phyloP scores from a whole-genome alignment of 345 rosid species.

The Citrus maxima region DNA sequence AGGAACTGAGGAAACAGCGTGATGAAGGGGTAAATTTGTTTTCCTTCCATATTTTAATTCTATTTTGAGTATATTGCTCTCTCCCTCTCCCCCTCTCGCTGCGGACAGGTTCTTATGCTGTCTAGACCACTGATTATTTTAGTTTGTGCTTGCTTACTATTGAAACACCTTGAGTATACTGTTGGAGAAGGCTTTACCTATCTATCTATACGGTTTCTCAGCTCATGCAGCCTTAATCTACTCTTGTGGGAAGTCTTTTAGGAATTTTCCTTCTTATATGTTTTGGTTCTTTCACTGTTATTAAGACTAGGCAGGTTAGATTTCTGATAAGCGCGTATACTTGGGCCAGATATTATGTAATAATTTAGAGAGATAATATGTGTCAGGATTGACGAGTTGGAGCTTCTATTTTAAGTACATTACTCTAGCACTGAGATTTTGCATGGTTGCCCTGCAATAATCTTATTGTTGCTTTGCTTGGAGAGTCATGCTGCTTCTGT shows the following conservation, averaged over 20 bases:
- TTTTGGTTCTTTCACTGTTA: neutral
- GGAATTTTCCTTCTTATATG: neutral
- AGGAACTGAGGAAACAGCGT: constrained; percentile 58
- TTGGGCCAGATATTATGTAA: neutral
- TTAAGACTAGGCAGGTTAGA: neutral
- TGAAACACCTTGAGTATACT: neutral
- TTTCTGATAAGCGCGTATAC: neutral
- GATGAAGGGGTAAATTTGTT: constrained; percentile 61
- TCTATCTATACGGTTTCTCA: neutral
- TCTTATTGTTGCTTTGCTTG: neutral
- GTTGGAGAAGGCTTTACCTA: neutral
- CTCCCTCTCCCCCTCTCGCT: neutral
- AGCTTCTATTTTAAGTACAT: neutral
- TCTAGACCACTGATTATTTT: neutral
- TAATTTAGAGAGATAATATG: neutral
- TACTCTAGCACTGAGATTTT: neutral
- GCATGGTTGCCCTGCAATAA: neutral
- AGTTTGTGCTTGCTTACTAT: neutral
- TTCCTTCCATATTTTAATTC: neutral
- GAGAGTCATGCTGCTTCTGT: neutral
- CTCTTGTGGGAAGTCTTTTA: neutral
- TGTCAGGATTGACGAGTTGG: neutral
- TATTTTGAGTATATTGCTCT: neutral
- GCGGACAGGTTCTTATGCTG: neutral
- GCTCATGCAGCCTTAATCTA: neutral